These are phyloP conservation scores for Fusarium coffeatum DNA, from an alignment of 2,329 filamentous ascomycete genomes.

Conservation along the genomic window DNA sequence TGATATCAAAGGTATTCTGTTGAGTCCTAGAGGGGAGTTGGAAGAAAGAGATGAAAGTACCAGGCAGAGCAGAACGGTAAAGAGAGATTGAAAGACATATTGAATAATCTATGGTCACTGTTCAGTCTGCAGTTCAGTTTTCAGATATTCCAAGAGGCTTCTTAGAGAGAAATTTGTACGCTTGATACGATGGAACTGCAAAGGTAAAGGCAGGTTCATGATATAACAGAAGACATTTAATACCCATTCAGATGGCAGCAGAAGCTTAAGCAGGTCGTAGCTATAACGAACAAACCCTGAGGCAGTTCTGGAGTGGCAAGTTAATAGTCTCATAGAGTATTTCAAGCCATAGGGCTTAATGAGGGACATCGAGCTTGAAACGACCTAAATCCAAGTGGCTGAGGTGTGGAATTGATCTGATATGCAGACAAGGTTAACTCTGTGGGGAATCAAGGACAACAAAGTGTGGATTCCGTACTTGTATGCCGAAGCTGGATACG, in stretches of 20 bases:
- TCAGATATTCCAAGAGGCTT: neutral
- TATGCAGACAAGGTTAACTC: conserved; percentile 19
- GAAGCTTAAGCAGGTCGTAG: neutral
- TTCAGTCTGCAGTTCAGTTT: neutral
- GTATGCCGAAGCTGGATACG: conserved; percentile 16
- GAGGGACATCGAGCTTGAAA: neutral
- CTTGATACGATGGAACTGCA: too few species aligned
- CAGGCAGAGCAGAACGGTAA: too few species aligned
- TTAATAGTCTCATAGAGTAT: too few species aligned
- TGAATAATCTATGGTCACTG: neutral
- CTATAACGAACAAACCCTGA: too few species aligned
- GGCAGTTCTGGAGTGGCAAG: too few species aligned
- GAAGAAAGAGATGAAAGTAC: neutral
- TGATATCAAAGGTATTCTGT: neutral
- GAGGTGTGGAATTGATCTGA: conserved; percentile 22
- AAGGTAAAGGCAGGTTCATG: too few species aligned
- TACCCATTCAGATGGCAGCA: neutral
- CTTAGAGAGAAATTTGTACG: too few species aligned
- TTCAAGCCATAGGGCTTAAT: too few species aligned
- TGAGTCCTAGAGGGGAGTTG: neutral
- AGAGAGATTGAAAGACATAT: neutral
- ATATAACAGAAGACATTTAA: neutral
- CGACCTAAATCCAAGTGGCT: neutral
- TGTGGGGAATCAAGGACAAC: conserved; percentile 4
- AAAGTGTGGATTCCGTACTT: conserved; percentile 15